Evolutionary conservation across 2,329 filamentous ascomycete genomes (phyloP), one percentile per base, ranked within the genome.

Genomic region (Ophiostoma sp.): DNA sequence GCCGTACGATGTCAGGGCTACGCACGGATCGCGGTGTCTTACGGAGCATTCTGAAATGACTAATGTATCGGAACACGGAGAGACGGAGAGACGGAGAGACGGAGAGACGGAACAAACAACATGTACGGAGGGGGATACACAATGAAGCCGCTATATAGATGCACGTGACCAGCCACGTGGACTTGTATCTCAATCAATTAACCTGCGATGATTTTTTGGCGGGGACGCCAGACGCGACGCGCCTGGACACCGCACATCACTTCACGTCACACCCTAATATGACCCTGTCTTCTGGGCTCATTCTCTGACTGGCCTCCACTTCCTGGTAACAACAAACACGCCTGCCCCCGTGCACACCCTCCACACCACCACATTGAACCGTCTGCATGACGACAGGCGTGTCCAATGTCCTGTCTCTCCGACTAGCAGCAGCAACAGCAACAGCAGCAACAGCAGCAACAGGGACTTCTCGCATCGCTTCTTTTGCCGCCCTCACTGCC

Each of bases 361-460:
- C 68, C 16, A 64, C 60, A 42, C 66, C 64, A 38, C 41, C 36
- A 18, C 47, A 64, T 38, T 58, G 38, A 41, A 69, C 55, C 58
- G 70, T 68, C 69, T 74, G 73, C 63, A 75, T 75, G 74, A 74
- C 70, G 71, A 69, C 70, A 70, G 70, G 69, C 58, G 52, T 68
- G 44, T 47, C 67, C 52, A 64, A 67, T 67, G 60, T 66, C 38
- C 63, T 70, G 67, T 66, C 67, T 69, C 70, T 72, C 69, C 71
- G 69, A 71, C 64, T 69, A 70, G 68, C 70, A 64, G 70, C 67
- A 68, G 69, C 70, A 58, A 16, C 45, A 66, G 47, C 45, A 55
- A 40, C 47, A 66, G 27, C 38, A 41, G 12, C 36, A n/a, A 2
- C 40, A 64, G 70, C 67, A 69, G 69, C 70, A 49, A 66, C 70